Evolutionary conservation across 2,329 filamentous ascomycete species (phyloP).

Genomic region (Acrocalymma vagum): DNA sequence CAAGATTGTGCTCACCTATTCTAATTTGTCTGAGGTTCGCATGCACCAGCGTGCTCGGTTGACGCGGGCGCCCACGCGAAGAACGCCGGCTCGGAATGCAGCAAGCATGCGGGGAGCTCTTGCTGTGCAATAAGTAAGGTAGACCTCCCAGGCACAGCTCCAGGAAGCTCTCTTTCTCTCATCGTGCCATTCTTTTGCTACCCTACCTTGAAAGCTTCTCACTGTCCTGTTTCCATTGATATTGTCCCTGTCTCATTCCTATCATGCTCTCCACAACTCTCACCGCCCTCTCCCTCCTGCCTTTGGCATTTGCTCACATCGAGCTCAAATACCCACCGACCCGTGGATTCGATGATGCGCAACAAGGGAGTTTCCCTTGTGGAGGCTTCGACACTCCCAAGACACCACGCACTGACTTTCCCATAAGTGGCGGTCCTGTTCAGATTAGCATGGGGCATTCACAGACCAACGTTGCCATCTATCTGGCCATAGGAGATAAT

Average conservation of each 20-base stretch:
- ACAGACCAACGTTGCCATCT: slow-evolving; percentile 61
- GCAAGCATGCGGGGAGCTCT: slow-evolving; percentile 28
- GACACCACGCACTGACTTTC: slow-evolving; percentile 57
- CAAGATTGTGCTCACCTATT: slow-evolving; percentile 31
- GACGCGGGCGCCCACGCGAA: slow-evolving; percentile 33
- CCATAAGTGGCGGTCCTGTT: slow-evolving; percentile 60
- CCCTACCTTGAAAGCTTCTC: too few relatives aligned
- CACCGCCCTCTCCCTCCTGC: slow-evolving; percentile 51
- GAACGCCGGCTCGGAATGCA: slow-evolving; percentile 32
- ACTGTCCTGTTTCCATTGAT: slow-evolving; percentile 1
- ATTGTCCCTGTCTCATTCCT: background rate
- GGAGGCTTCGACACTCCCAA: slow-evolving; percentile 57
- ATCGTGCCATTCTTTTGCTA: slow-evolving; percentile 8
- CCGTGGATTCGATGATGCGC: slow-evolving; percentile 60
- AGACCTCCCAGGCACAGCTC: slow-evolving; percentile 28
- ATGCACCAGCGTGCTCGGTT: slow-evolving; percentile 25
- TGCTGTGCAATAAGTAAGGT: slow-evolving; percentile 38
- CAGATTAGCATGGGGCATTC: slow-evolving; percentile 62
- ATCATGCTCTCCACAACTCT: slow-evolving; percentile 44
- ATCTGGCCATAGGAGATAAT: slow-evolving; percentile 61
- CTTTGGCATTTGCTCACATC: slow-evolving; percentile 64
- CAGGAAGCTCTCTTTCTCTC: background rate
- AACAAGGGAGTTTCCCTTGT: slow-evolving; percentile 58
- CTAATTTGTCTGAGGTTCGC: slow-evolving; percentile 19
- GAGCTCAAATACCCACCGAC: slow-evolving; percentile 60